Conservation (phyloP, 306 rosid species). For the Aeschynomene evenia region DNA sequence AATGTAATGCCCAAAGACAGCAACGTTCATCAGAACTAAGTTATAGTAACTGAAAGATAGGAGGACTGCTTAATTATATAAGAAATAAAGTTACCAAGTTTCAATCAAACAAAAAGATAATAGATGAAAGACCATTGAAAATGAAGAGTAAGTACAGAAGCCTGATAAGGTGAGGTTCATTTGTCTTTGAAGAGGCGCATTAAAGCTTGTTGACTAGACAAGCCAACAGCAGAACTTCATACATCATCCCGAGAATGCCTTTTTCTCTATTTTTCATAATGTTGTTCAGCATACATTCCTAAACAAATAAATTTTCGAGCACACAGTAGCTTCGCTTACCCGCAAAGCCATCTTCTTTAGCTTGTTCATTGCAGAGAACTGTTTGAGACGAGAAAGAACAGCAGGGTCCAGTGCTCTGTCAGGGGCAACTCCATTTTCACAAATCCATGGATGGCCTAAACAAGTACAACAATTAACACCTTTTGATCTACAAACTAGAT, state of each 20-base stretch:
- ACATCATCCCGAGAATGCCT: slow-evolving; percentile 15
- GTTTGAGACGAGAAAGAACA: slow-evolving; percentile 98
- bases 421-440: slow-evolving; percentile 99
- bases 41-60: background rate
- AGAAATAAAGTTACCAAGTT: background rate
- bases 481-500: slow-evolving; percentile 19
- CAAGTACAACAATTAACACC: slow-evolving; percentile 30
- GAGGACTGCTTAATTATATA: background rate
- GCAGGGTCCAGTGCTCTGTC: slow-evolving; percentile 97
- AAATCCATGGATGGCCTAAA: slow-evolving; percentile 98
- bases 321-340: slow-evolving; percentile 51
- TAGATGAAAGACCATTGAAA: background rate
- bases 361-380: slow-evolving; percentile 98
- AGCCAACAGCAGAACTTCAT: slow-evolving; percentile 11
- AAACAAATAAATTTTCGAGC: slow-evolving; percentile 13
- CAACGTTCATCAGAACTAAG: background rate
- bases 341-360: slow-evolving; percentile 98
- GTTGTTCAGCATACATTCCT: background rate
- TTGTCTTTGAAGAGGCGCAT: slow-evolving; percentile 24
- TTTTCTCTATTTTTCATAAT: slow-evolving; percentile 18
- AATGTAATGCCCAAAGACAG: slow-evolving; percentile 21
- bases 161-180: slow-evolving; percentile 12
- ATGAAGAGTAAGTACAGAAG: slow-evolving; percentile 19
- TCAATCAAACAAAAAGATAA: slow-evolving; percentile 22
- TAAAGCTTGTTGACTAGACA: background rate